Conservation (phyloP, 2,329 filamentous ascomycete species). For the Colletotrichum noveboracense region DNA sequence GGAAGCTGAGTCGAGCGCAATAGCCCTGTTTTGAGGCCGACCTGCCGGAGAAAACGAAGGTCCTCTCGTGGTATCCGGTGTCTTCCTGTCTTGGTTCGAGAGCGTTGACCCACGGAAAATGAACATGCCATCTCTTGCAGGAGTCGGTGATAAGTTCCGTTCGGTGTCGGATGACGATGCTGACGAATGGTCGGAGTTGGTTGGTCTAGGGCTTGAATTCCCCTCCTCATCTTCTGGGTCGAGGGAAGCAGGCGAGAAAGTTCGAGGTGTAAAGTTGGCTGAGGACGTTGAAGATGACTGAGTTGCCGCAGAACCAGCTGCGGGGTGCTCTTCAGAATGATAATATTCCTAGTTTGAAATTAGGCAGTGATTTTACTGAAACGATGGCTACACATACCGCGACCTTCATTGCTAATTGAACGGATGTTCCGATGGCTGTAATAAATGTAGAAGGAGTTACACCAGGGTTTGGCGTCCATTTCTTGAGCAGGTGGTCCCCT, state of each 20-base stretch:
- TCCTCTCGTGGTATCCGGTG: background rate
- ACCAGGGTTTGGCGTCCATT: background rate
- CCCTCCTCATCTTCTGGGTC: background rate
- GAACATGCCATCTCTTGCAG: background rate
- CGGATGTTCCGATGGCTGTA: background rate
- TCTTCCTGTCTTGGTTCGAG: background rate
- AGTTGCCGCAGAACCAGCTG: background rate
- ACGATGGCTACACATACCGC: background rate
- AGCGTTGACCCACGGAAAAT: background rate
- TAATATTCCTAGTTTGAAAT: background rate
- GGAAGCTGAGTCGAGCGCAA: background rate
- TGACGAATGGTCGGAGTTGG: background rate
- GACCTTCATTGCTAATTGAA: background rate
- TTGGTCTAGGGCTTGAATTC: background rate
- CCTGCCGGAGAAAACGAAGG: rapidly evolving
- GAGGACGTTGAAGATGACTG: background rate
- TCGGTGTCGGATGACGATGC: background rate
- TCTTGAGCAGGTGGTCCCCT: background rate
- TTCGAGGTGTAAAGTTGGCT: background rate
- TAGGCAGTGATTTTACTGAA: background rate
- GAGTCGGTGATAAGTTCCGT: background rate
- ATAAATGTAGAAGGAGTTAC: background rate
- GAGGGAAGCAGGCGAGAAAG: background rate
- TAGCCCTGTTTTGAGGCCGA: background rate
- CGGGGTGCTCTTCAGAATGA: background rate